phyloP scores from a whole-genome alignment of 2,329 filamentous ascomycete genomes.

The Botrytis sinoallii region DNA sequence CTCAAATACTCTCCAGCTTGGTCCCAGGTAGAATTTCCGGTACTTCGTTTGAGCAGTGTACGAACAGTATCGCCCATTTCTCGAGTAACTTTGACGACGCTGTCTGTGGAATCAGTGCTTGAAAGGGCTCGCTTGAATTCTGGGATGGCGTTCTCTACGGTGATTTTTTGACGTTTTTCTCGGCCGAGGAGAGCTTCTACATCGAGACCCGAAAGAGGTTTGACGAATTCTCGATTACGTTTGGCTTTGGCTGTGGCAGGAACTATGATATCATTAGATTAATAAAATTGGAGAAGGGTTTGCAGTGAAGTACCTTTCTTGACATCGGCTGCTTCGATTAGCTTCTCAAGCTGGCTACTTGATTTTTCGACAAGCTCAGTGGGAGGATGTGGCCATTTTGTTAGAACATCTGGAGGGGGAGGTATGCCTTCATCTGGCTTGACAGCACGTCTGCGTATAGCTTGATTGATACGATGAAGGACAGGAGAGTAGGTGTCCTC shows the following conservation, averaged over 20 bases:
- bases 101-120: constrained; percentile 55
- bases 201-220: constrained; percentile 87
- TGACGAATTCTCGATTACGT: constrained; percentile 62
- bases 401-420: constrained; percentile 60
- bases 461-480: constrained; percentile 85
- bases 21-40: constrained; percentile 72
- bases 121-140: constrained; percentile 82
- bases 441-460: constrained; percentile 77
- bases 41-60: constrained; percentile 65
- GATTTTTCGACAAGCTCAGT: constrained; percentile 60
- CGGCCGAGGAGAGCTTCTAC: constrained; percentile 74
- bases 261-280: constrained; percentile 47
- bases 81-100: constrained; percentile 64
- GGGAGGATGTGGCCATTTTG: constrained; percentile 71
- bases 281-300: neutral
- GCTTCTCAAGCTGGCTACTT: constrained; percentile 53
- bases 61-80: constrained; percentile 74
- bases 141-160: constrained; percentile 74
- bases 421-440: constrained; percentile 64
- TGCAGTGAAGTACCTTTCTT: constrained; percentile 65
- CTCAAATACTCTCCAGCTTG: constrained; percentile 72
- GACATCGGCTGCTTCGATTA: constrained; percentile 70
- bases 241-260: constrained; percentile 75
- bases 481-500: constrained; percentile 82
- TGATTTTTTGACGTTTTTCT: constrained; percentile 51